Base-by-base conservation (phyloP, 768 basidiomycete species). In the Cystoderma amianthinum region DNA sequence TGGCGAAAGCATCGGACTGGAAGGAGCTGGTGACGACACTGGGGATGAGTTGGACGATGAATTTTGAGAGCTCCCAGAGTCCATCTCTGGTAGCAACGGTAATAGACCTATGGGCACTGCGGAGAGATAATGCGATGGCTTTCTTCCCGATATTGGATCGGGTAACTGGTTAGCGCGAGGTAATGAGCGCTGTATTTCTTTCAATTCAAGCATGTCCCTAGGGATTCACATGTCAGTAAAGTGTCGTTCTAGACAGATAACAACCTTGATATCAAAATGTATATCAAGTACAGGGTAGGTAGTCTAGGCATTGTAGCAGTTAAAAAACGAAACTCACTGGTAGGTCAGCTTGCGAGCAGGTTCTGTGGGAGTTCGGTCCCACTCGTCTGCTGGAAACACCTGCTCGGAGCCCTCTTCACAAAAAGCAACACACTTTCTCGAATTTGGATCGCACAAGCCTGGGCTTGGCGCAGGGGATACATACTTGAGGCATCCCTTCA, bases 341-440 rank as follows among this genome's bases (percentile, higher is more conserved):
- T 85, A 87, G 2, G 76, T 71, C 48, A 87, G 61, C 44, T 68
- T 72, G 22, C 69, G 68, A 4, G 80, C 72, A 18, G 82, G 77
- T 30, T 83, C 79, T 2, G 71, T 69, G 2, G 85, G 85, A 1
- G 82, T 84, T 12, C 85, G 71, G 56, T 88, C 85, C 85, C 85
- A 87, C 42, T 84, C 82, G 55, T 88, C 85, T 2, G 82, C 85
- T 21, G 69, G 57, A 53, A 72, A 72, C 7, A 87, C 64, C 54
- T 84, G 69, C 44, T 82, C 77, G 10, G 64, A 60, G 40, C 69
- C 72, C 2, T 72, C 63, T 2, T 63, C 64, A 34, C 75, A 72
- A 48, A 85, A 88, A 5, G 72, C 72, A 21, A 88, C 85, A 22
- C 69, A 71, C 60, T 85, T 84, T 46, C 69, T 30, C 15, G 28